A percentile compares a stretch with the other conserved stretches of the same genome.
phyloP scores from a whole-genome alignment of 1,139 yeast genomes.

The Geotrichum histeridarum region DNA sequence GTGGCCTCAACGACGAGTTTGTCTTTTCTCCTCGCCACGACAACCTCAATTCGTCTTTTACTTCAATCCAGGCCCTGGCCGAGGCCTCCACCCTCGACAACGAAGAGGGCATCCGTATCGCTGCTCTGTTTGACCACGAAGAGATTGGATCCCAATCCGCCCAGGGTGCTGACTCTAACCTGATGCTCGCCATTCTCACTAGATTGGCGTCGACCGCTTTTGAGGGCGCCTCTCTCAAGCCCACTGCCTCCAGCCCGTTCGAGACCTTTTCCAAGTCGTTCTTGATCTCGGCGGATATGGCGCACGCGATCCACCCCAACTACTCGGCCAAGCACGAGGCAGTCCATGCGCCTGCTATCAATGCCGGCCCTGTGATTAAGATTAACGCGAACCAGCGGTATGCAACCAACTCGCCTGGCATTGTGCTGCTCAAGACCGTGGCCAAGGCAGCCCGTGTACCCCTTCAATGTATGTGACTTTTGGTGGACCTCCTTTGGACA shows the following conservation, averaged over 20 bases:
- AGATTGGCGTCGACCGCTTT: conserved; percentile 53
- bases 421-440: conserved; percentile 66
- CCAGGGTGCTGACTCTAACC: conserved; percentile 93
- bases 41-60: conserved; percentile 80
- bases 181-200: conserved; percentile 70
- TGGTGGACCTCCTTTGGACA: neutral
- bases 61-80: conserved; percentile 68
- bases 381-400: conserved; percentile 93
- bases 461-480: conserved; percentile 29
- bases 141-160: conserved; percentile 91
- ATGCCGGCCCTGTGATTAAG: conserved; percentile 88
- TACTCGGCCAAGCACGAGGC: conserved; percentile 71
- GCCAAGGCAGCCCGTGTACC: conserved; percentile 60
- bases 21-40: conserved; percentile 91
- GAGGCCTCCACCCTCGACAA: conserved; percentile 45
- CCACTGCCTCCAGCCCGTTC: conserved; percentile 41
- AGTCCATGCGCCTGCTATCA: conserved; percentile 72
- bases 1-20: conserved; percentile 87
- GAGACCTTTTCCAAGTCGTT: conserved; percentile 78
- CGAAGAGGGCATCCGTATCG: conserved; percentile 58
- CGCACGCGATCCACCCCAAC: conserved; percentile 96
- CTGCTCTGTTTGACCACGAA: conserved; percentile 86
- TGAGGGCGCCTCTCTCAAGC: conserved; percentile 35
- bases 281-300: conserved; percentile 89
- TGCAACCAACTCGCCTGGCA: conserved; percentile 88